Percentiles rank a stretch among this genome's conserved stretches.
Evolutionary conservation across 768 basidiomycete genomes (phyloP).

Genomic region (Pleurotus cornucopiae): DNA sequence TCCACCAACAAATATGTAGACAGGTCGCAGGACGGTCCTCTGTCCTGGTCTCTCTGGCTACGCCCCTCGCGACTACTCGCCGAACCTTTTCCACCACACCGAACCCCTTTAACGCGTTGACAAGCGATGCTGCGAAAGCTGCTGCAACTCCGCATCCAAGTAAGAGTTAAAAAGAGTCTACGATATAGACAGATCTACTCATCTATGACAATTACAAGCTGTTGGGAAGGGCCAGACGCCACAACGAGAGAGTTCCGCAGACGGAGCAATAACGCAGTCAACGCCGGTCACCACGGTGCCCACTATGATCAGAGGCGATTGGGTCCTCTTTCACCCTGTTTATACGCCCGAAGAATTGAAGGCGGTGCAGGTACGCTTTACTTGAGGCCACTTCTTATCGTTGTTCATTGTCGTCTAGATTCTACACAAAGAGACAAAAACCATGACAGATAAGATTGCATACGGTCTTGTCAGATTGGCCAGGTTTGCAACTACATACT

Average conservation of each 20-base stretch:
- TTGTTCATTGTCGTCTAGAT: slow-evolving; percentile 40
- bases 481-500: slow-evolving; percentile 28
- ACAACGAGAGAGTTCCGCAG: not conserved
- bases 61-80: not conserved
- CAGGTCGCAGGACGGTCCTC: not conserved
- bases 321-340: slow-evolving; percentile 93
- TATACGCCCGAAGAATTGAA: slow-evolving; percentile 73
- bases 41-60: not conserved
- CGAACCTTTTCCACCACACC: not conserved
- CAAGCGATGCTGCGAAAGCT: not conserved
- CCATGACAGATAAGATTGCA: slow-evolving; percentile 72
- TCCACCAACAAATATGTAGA: not conserved
- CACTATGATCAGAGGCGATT: slow-evolving; percentile 63
- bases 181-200: too few relatives aligned
- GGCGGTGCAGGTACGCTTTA: slow-evolving; percentile 55
- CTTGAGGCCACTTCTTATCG: not conserved
- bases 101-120: not conserved
- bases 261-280: slow-evolving; percentile 27
- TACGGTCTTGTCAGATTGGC: slow-evolving; percentile 52
- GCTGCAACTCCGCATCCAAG: slow-evolving; percentile 1
- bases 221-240: not conserved
- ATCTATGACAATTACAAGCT: too few relatives aligned
- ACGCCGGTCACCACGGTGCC: slow-evolving; percentile 53
- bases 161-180: not conserved
- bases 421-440: slow-evolving; percentile 60